Evolutionary conservation across 805 yeast species (phyloP).

Genomic region (Lipomyces orientalis): DNA sequence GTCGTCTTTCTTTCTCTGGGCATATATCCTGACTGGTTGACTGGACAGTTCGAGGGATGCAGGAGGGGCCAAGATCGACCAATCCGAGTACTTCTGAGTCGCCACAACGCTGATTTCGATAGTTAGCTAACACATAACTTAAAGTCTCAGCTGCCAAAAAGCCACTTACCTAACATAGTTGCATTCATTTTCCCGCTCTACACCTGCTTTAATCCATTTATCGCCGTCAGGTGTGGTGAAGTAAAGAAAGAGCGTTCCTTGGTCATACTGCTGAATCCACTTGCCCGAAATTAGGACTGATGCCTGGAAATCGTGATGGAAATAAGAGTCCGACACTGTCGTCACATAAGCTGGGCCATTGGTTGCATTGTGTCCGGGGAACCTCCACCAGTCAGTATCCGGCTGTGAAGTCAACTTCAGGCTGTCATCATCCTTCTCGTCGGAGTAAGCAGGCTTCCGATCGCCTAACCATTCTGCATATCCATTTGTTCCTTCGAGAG

Average conservation of each 20-base stretch:
- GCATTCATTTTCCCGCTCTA: slow-evolving; percentile 7
- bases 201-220: slow-evolving; percentile 9
- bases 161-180: slow-evolving; percentile 3
- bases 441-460: not conserved
- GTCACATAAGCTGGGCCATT: slow-evolving; percentile 9
- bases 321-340: not conserved
- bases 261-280: slow-evolving; percentile 7
- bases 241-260: slow-evolving; percentile 3
- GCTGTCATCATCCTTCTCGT: not conserved
- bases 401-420: not conserved
- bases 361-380: not conserved
- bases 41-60: not conserved
- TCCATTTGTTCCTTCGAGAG: slow-evolving; percentile 1
- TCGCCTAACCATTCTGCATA: not conserved
- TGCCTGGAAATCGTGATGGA: slow-evolving; percentile 2
- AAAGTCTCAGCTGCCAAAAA: not conserved
- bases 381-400: slow-evolving; percentile 4
- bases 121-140: not conserved
- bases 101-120: not conserved
- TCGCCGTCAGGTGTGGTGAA: not conserved
- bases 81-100: slow-evolving; percentile 1
- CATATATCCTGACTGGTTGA: slow-evolving; percentile 1
- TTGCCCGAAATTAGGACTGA: not conserved
- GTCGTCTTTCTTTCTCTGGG: slow-evolving; percentile 3
- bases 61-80: slow-evolving; percentile 5